Base-by-base conservation (phyloP, 176 grass and related monocot species). In the Pontederia paniculata region DNA sequence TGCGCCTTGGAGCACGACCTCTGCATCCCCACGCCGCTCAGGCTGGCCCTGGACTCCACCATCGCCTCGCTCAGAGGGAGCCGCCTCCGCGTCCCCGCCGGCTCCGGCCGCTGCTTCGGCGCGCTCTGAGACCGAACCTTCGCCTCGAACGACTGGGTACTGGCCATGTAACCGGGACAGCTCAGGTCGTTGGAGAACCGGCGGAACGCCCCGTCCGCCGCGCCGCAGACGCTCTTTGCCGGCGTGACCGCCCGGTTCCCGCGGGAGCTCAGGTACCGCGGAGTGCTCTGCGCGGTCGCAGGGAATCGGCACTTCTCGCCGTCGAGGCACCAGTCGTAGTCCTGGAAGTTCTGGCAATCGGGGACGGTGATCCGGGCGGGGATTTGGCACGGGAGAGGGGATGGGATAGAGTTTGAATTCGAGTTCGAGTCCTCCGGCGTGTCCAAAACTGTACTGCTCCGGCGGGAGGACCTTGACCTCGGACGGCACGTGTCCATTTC, bases 151-250 rank as follows among this genome's bases (percentile, higher is more conserved):
- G 93, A 91, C 62, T 76, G 77, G 16, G 93, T 98, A 52, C 63
- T 83, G 2, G 72, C 72, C 93, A 91, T 98, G 71, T 91, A 98
- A n/a, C 69, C 75, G 14, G 83, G 93, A 60, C 77, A 81, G 37
- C 47, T 73, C 41, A 77, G 65, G 15, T 62, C 55, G 47, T 67
- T 53, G 21, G 58, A 22, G 5, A 54, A 2, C 31, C 80, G 61
- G 55, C 60, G 69, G 47, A 74, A 48, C 60, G 74, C 58, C 6
- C 50, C 51, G 42, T 87, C 77, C n/a, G 59, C 60, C 6, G 21
- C 52, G 5, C 2, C 7, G 17, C 10, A 19, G 12, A 14, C 17
- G 62, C 73, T 77, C 74, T 77, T 89, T 47, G 67, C 43, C 0
- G 49, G 58, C 31, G 58, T 71, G 20, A 49, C 18, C 2, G 89